Conservation (phyloP, 1,139 yeast genomes). For the Blastobotrys indianensis region DNA sequence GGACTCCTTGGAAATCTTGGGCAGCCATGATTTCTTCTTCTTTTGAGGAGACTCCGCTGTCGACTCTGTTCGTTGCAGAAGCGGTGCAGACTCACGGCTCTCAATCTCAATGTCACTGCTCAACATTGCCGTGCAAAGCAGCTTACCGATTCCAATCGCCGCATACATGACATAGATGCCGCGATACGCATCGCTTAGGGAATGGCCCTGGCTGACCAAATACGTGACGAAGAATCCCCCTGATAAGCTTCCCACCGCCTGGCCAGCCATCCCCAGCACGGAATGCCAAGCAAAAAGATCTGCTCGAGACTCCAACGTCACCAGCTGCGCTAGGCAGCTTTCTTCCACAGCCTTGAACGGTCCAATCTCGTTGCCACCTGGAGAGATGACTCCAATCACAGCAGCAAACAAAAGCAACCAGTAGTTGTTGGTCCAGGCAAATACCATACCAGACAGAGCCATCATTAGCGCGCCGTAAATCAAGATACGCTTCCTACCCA, state of each 20-base stretch:
- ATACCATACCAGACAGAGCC: constrained; percentile 61
- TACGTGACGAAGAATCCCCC: constrained; percentile 54
- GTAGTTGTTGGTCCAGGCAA: constrained; percentile 49
- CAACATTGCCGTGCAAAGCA: constrained; percentile 48
- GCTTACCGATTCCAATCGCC: constrained; percentile 48
- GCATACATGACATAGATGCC: constrained; percentile 54
- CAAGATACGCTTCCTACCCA: constrained; percentile 68
- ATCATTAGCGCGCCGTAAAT: constrained; percentile 61
- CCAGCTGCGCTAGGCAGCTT: constrained; percentile 73
- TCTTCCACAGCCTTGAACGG: constrained; percentile 89
- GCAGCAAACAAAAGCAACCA: constrained; percentile 57
- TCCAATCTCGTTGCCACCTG: constrained; percentile 89
- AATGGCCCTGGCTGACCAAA: constrained; percentile 33
- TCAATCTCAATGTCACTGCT: constrained; percentile 49
- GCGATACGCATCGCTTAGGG: constrained; percentile 45
- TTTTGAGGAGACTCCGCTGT: background rate
- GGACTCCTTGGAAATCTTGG: constrained; percentile 12
- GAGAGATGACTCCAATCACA: constrained; percentile 69
- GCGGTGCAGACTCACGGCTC: background rate
- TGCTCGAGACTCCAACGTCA: constrained; percentile 59
- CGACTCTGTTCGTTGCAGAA: background rate
- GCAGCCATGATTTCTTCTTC: background rate
- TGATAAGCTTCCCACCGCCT: constrained; percentile 64
- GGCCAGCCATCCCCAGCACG: constrained; percentile 63
- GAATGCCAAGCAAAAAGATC: constrained; percentile 69